Conservation (phyloP, 2,329 filamentous ascomycete species). For the Pseudopyricularia cyperi region DNA sequence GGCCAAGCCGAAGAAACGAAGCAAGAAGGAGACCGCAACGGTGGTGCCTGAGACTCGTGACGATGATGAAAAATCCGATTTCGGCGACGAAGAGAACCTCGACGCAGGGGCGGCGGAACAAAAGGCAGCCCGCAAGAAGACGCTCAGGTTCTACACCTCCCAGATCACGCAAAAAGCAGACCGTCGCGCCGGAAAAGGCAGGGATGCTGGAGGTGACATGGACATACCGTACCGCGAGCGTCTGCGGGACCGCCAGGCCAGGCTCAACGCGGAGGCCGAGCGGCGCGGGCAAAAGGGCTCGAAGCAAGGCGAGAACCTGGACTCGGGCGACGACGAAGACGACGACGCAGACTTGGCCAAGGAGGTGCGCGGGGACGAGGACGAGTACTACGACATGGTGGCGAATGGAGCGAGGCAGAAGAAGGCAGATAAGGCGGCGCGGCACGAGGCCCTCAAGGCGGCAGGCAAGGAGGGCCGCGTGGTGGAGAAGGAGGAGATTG, state of each 20-base stretch:
- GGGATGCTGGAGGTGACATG: conserved; percentile 63
- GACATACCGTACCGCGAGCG: conserved; percentile 85
- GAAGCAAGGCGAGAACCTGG: conserved; percentile 52
- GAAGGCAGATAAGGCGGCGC: conserved; percentile 56
- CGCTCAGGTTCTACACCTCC: conserved; percentile 91
- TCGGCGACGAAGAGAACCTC: conserved; percentile 77
- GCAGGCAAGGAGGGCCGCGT: conserved; percentile 53
- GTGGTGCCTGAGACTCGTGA: conserved; percentile 21
- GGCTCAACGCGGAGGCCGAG: conserved; percentile 81
- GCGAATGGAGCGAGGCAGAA: conserved; percentile 57
- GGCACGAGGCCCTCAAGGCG: conserved; percentile 39
- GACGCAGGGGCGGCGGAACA: conserved; percentile 69
- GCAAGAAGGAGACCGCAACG: conserved; percentile 26
- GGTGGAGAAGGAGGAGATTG: conserved; percentile 55
- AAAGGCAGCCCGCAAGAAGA: conserved; percentile 83
- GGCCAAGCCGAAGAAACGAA: conserved; percentile 28
- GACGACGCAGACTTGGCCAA: conserved; percentile 34
- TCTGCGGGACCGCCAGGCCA: conserved; percentile 69
- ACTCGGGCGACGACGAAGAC: conserved; percentile 51
- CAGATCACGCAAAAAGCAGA: conserved; percentile 93
- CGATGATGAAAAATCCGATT: conserved; percentile 64
- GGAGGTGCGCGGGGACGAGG: conserved; percentile 31
- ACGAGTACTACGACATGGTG: conserved; percentile 85
- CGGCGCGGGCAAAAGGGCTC: conserved; percentile 58
- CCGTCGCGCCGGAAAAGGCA: conserved; percentile 61